Evolutionary conservation across 129 eudicot species (phyloP), one percentile per base, ranked within the genome.

Genomic region (Oenanthe sinensis): DNA sequence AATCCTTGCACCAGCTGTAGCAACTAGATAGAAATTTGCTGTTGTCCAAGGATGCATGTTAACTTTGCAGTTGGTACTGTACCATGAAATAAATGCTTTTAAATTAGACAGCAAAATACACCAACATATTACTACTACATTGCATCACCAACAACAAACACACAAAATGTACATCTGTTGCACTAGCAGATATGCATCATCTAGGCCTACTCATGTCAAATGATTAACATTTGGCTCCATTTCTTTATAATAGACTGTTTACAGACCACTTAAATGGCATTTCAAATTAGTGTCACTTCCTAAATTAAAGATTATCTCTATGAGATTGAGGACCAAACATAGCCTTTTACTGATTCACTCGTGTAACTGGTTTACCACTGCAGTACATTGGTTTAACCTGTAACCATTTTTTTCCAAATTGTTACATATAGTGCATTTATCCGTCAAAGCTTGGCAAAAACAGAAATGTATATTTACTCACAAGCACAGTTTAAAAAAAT

Each of bases 1-100:
- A 91, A 90, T 62, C 97, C 93, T 81, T 84, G 84, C 48, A 92
- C 77, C 69, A 90, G 84, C 70, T 87, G 86, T 76, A 49, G 84
- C 79, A 92, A 75, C 26, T 55, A 2, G 8, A 1, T 55, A 55
- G 14, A 55, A 55, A 17, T 52, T 4, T 20, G n/a, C 26, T 20
- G n/a, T 54, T 20, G 7, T 54, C 63, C 26, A 20, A 20, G n/a
- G n/a, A 20, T 22, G 30, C 65, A 55, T 55, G 65, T 55, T 55
- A 55, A 22, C n/a, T 20, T 55, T 22, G 28, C 30, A 6, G 12
- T 6, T 20, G 63, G 63, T 54, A 24, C 30, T 55, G 65, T 55
- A 63, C 71, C 40, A 28, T 10, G 19, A 11, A 63, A 30, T 63
- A 63, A 63, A 63, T 26, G 71, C 20, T 63, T 3, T 63, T 26